Evolutionary conservation across 129 eudicot species (phyloP).

Genomic region (Kitagawia praeruptora): DNA sequence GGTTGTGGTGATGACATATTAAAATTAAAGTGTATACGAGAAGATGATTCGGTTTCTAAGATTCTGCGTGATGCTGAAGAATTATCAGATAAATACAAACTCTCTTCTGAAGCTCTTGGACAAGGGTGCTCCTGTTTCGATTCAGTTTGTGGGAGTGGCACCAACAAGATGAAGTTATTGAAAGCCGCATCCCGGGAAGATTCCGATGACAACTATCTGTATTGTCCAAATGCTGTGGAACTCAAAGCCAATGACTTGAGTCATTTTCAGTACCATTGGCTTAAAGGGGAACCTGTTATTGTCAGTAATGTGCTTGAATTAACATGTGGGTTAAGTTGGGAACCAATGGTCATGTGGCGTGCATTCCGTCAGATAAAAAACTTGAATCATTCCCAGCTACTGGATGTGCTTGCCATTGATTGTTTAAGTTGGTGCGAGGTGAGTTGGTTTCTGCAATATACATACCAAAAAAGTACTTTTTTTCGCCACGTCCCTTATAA

Average conservation of each 20-base stretch:
- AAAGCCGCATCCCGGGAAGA: slow-evolving; percentile 24
- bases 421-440: slow-evolving; percentile 52
- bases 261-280: slow-evolving; percentile 50
- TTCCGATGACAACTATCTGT: slow-evolving; percentile 25
- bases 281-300: slow-evolving; percentile 36
- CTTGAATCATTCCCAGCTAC: slow-evolving; percentile 3
- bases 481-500: no score
- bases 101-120: background rate
- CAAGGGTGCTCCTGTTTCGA: slow-evolving; percentile 8
- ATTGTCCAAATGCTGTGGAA: slow-evolving; percentile 28
- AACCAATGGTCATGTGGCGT: slow-evolving; percentile 61
- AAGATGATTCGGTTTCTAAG: background rate
- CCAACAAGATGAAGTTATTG: background rate
- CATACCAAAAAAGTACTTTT: no score
- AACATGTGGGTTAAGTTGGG: slow-evolving; percentile 45
- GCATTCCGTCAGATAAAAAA: slow-evolving; percentile 30
- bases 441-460: slow-evolving; percentile 1
- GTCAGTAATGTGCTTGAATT: slow-evolving; percentile 40
- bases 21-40: background rate
- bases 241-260: slow-evolving; percentile 20
- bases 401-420: slow-evolving; percentile 28
- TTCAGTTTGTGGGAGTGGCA: background rate
- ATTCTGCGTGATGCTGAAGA: slow-evolving; percentile 6
- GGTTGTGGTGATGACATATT: slow-evolving; percentile 19
- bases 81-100: background rate